These are phyloP conservation scores for Aspergillus olivimuriae DNA, from an alignment of 495 filamentous ascomycete species.

Conservation along the genomic window DNA sequence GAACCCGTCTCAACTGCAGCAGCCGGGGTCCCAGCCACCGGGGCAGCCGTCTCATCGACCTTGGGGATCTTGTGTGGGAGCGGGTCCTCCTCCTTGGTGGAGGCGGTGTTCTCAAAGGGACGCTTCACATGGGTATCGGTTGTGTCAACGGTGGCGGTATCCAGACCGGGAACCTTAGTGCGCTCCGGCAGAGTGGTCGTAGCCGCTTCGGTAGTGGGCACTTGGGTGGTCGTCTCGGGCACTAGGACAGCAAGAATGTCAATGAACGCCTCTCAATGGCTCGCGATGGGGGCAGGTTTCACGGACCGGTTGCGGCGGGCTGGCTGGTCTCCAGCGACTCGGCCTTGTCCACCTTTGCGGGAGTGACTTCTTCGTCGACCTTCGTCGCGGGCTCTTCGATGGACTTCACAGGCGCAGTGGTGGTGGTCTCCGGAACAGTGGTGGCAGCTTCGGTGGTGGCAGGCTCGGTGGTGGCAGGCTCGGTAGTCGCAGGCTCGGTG, in stretches of 20 bases:
- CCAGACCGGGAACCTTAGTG: conserved; percentile 13
- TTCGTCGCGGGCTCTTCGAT: conserved; percentile 18
- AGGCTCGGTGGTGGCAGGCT: conserved; percentile 19
- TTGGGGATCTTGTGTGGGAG: conserved; percentile 22
- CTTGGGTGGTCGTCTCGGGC: conserved; percentile 15
- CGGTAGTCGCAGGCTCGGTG: conserved; percentile 15
- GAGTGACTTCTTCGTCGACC: conserved; percentile 17
- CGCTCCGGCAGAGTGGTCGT: conserved; percentile 25
- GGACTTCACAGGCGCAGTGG: conserved; percentile 16
- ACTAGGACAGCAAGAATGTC: neutral
- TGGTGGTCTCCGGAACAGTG: conserved; percentile 13
- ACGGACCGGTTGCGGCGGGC: neutral
- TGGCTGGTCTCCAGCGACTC: conserved; percentile 9
- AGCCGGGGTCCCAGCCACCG: no score
- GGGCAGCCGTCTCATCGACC: conserved; percentile 12
- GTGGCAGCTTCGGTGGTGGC: conserved; percentile 19
- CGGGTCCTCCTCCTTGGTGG: conserved; percentile 16
- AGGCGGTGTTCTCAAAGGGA: conserved; percentile 17
- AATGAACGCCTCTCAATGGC: neutral
- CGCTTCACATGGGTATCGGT: conserved; percentile 19
- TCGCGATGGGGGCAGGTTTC: neutral
- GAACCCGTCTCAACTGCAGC: no score
- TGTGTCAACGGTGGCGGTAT: conserved; percentile 1
- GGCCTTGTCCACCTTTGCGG: conserved; percentile 7
- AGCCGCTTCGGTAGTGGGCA: conserved; percentile 12